Evolutionary conservation across 306 rosid genomes (phyloP).

Genomic region (Neltuma alba): DNA sequence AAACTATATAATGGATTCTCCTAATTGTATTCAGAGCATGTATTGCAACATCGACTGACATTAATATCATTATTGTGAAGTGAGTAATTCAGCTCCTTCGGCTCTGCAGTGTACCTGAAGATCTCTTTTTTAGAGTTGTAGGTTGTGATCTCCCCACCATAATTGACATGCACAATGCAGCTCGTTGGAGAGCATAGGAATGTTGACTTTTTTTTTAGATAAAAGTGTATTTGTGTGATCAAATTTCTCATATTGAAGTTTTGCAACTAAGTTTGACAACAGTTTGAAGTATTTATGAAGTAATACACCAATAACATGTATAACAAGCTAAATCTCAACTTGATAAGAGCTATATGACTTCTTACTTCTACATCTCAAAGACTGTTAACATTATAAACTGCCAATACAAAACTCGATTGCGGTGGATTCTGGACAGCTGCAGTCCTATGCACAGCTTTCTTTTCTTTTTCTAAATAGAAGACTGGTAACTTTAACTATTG

Average conservation of each 20-base stretch:
- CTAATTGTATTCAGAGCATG: background rate
- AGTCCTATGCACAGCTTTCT: background rate
- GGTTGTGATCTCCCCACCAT: background rate
- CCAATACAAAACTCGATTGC: background rate
- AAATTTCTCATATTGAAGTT: constrained; percentile 1
- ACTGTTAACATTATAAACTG: background rate
- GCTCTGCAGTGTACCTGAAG: background rate
- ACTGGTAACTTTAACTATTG: constrained; percentile 3
- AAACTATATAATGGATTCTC: background rate
- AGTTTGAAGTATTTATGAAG: constrained; percentile 10
- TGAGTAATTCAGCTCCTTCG: background rate
- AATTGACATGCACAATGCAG: too few species aligned
- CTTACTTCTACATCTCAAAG: background rate
- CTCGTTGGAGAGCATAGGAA: background rate
- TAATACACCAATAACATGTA: background rate
- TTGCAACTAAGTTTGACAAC: background rate
- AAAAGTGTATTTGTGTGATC: background rate
- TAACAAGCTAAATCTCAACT: background rate
- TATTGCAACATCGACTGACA: background rate
- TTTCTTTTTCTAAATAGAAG: constrained; percentile 5
- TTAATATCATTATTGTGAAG: background rate
- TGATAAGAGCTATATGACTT: background rate
- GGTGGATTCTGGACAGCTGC: background rate
- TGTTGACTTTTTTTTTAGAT: background rate
- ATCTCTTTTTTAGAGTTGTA: background rate